Percentiles rank a stretch among this genome's conserved stretches.
phyloP scores from a whole-genome alignment of 2,329 filamentous ascomycete species.

The Pseudopyrenochaeta lycopersici region DNA sequence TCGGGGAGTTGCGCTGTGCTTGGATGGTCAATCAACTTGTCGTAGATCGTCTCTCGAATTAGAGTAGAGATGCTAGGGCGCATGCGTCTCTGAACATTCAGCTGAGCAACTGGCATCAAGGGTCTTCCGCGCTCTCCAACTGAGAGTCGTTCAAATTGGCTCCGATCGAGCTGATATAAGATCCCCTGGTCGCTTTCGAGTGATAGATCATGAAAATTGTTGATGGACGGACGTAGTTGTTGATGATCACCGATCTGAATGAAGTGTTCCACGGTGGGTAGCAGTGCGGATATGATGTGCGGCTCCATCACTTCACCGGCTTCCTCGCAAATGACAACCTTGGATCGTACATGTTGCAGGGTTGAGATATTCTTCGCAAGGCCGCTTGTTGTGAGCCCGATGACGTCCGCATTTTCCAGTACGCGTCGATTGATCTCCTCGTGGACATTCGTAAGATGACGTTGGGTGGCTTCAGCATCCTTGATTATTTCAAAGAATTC shows the following conservation, averaged over 20 bases:
- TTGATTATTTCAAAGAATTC: too few relatives aligned
- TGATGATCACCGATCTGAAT: conserved; percentile 72
- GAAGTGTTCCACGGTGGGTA: conserved; percentile 68
- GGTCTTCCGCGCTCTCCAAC: too few relatives aligned
- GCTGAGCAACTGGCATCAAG: conserved; percentile 35
- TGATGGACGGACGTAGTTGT: conserved; percentile 68
- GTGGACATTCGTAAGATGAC: too few relatives aligned
- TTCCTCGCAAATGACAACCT: conserved; percentile 74
- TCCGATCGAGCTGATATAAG: conserved; percentile 65
- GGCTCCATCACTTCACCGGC: conserved; percentile 74
- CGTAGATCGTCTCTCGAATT: conserved; percentile 67
- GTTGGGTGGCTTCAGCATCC: too few relatives aligned
- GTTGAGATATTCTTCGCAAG: conserved; percentile 64
- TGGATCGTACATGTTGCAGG: conserved; percentile 60
- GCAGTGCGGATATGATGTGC: conserved; percentile 66
- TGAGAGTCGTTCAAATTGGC: conserved; percentile 70
- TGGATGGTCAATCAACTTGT: conserved; percentile 61
- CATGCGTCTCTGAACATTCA: conserved; percentile 72
- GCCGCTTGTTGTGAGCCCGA: conserved; percentile 69
- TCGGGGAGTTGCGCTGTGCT: conserved; percentile 52
- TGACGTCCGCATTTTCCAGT: conserved; percentile 57
- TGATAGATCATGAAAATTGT: conserved; percentile 63
- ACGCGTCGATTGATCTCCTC: conserved; percentile 53
- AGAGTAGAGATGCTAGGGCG: conserved; percentile 68
- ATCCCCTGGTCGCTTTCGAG: conserved; percentile 60